Evolutionary conservation across 2,329 filamentous ascomycete species (phyloP), one percentile per base, ranked within the genome.

Genomic region (Aspergillus proliferans): DNA sequence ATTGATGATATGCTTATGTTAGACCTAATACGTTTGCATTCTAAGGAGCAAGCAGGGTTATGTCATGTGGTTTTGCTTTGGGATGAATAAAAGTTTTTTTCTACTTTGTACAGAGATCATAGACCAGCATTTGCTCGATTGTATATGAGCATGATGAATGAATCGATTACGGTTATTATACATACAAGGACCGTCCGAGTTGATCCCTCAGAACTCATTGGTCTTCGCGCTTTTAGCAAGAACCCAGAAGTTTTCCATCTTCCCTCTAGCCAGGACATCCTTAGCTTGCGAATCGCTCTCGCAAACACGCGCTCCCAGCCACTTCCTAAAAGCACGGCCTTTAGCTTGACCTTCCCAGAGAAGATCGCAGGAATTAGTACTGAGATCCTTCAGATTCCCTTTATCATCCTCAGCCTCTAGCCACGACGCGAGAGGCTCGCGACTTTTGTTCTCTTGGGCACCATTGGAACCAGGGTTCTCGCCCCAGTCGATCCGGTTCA

Each of bases 171-270:
- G 39, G 18, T 41, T 41, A 41, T 14, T 41, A 41, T n/a, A 41
- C 39, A 41, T 41, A 21, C 21, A 22, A 43, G 41, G 15, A 30
- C n/a, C 6, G 8, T 8, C 24, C 39, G 14, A 19, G 19, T 26
- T 34, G 28, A 24, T 48, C 14, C 40, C 26, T 57, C 50, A 66
- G 21, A 58, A 58, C 38, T 67, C 63, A 50, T 49, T 58, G 46
- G 62, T 62, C 64, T 75, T 76, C 49, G 72, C 68, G 52, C 72
- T 88, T 76, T 94, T 95, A 0, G 91, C 92, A 58, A 93, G 72
- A 8, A 86, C 86, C 93, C 93, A 98, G 63, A 98, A 92, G 61
- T 86, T 95, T 60, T 97, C 92, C 80, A 97, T 87, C 76, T 95
- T 96, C 5, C 84, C 82, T 58, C 89, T 81, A 10, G 83, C 74